These are phyloP conservation scores for Laguncularia racemosa DNA, from an alignment of 345 rosid species.

Conservation along the genomic window DNA sequence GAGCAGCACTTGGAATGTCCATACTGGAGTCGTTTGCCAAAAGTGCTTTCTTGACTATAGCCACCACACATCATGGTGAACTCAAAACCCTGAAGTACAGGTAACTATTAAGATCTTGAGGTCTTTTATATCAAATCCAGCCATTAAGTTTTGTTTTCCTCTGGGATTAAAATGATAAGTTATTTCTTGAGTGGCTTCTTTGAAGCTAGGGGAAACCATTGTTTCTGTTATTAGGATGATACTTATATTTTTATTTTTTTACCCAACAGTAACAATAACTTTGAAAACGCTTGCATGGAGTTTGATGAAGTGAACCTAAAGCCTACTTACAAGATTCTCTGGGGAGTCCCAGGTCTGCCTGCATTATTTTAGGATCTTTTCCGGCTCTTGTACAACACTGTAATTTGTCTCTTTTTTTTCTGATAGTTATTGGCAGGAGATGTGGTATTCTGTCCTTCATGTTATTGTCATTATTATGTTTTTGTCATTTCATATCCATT, in stretches of 20 bases:
- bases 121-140: not conserved
- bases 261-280: conserved; percentile 49
- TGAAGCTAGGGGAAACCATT: not conserved
- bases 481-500: too few species aligned
- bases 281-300: conserved; percentile 98
- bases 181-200: not conserved
- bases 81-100: conserved; percentile 90
- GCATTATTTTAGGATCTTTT: conserved; percentile 3
- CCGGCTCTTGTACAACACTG: not conserved
- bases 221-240: conserved; percentile 8
- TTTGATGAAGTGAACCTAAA: conserved; percentile 79
- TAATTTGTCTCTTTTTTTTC: too few species aligned
- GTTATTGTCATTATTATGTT: too few species aligned
- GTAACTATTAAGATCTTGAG: conserved; percentile 15
- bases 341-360: conserved; percentile 94
- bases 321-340: conserved; percentile 87
- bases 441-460: too few species aligned
- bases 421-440: too few species aligned
- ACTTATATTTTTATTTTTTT: conserved; percentile 6
- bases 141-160: conserved; percentile 1
- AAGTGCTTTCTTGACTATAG: conserved; percentile 69
- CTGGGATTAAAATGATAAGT: not conserved
- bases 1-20: conserved; percentile 94
- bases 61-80: conserved; percentile 93
- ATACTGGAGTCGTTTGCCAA: conserved; percentile 79